Evolutionary conservation across 148 eudicot species (phyloP).

Genomic region (Talinum fruticosum): DNA sequence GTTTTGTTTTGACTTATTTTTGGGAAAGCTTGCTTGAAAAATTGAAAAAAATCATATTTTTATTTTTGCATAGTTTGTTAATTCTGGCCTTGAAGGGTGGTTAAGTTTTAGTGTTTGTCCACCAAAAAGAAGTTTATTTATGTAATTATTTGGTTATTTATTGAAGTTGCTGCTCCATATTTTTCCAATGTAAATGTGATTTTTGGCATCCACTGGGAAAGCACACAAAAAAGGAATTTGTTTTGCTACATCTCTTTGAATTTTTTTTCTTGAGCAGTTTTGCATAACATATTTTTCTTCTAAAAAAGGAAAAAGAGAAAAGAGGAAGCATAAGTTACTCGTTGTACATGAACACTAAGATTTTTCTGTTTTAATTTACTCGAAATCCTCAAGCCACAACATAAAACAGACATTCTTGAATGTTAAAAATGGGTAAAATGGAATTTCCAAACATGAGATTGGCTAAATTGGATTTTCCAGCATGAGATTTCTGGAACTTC

Average conservation of each 20-base stretch:
- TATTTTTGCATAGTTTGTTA: background rate
- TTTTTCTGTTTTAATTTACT: background rate
- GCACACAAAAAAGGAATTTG: background rate
- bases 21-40: background rate
- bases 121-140: constrained; percentile 13
- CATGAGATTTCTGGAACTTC: background rate
- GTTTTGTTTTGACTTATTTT: constrained; percentile 1
- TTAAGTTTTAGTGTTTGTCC: constrained; percentile 15
- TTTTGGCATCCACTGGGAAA: background rate
- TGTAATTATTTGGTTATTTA: constrained; percentile 18
- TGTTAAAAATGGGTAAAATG: background rate
- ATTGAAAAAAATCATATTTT: background rate
- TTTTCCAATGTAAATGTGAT: background rate
- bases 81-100: constrained; percentile 33
- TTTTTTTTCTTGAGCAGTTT: too few relatives aligned
- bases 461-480: background rate
- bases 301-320: too few relatives aligned
- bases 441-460: background rate
- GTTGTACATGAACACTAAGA: background rate
- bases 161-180: background rate
- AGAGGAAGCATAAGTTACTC: background rate
- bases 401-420: background rate
- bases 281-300: too few relatives aligned
- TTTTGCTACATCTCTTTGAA: too few relatives aligned
- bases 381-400: background rate